Base-by-base conservation (phyloP, 257 asterid species). In the Ilex aquifolium region DNA sequence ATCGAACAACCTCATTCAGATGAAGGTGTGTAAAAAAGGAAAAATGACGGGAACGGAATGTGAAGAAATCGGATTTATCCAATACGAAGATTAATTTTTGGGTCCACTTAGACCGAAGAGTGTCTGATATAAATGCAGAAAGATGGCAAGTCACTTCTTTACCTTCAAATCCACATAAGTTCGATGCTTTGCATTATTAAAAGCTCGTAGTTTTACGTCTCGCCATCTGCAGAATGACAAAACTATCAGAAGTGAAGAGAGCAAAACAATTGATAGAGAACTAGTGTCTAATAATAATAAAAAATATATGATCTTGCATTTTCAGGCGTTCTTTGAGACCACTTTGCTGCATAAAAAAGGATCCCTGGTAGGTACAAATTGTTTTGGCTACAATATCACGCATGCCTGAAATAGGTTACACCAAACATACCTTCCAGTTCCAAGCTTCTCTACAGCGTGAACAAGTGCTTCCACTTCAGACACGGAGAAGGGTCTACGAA, bases 371-470 rank as follows among this genome's bases (percentile, higher is more conserved):
- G 31, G 57, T 53, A 6, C 11, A 7, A 1, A 2, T 6, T 6
- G 31, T 7, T 17, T 10, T 16, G 7, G 15, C 3, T 14, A 2
- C 27, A 17, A 53, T 14, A 53, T 17, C 15, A 53, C 10, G 15
- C 11, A 15, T 53, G 14, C n/a, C 31, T 53, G 42, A 36, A 36
- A 36, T 36, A 36, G 42, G 11, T 53, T 14, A 3, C 57, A 6
- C 13, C 10, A 10, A 32, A 21, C 56, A 7, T 69, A 89, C 99
- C 99, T 82, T 85, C 99, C 99, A 0, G 96, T 93, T 61, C 99
- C 96, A 30, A 93, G 99, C 74, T 87, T 87, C 90, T 90, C 99
- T 50, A 93, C 97, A 63, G 95, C 99, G 72, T 85, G 97, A 60
- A 93, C 99, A 10, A 87, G 85, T 51, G 96, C 95, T 80, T 93